A percentile compares a stretch with the other conserved stretches of the same genome.
Conservation (phyloP, 2,329 filamentous ascomycete species). For the Lomentospora prolificans region DNA sequence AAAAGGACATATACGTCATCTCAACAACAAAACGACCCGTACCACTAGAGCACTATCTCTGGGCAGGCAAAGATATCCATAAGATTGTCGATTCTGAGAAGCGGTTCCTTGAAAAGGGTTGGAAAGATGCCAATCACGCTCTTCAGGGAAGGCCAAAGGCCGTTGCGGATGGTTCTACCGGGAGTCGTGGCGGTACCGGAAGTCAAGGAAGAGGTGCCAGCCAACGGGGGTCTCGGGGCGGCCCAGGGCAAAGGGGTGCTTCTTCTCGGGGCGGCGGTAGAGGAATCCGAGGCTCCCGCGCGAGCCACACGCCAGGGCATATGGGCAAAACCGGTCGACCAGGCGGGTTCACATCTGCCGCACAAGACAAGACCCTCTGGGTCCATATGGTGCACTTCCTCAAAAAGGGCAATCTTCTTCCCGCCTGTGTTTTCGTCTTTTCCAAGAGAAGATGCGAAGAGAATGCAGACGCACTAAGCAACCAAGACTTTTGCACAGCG, state of each 20-base stretch:
- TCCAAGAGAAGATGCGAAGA: slow-evolving; percentile 97
- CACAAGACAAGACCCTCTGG: slow-evolving; percentile 94
- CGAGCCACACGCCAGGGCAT: slow-evolving; percentile 62
- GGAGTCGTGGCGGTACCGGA: slow-evolving; percentile 25
- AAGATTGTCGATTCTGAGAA: slow-evolving; percentile 94
- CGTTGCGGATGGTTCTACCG: slow-evolving; percentile 22
- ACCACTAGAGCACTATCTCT: slow-evolving; percentile 89
- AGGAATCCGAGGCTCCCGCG: slow-evolving; percentile 45
- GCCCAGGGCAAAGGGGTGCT: slow-evolving; percentile 30
- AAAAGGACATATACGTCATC: slow-evolving; percentile 98
- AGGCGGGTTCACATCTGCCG: slow-evolving; percentile 77
- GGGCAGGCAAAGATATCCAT: slow-evolving; percentile 85
- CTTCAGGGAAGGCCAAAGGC: slow-evolving; percentile 72
- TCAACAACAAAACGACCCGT: slow-evolving; percentile 93
- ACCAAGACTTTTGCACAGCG: slow-evolving; percentile 89
- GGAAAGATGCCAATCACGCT: slow-evolving; percentile 84
- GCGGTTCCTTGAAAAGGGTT: slow-evolving; percentile 81
- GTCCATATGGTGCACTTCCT: slow-evolving; percentile 89
- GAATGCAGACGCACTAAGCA: slow-evolving; percentile 89
- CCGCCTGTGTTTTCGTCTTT: slow-evolving; percentile 95
- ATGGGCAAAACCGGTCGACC: slow-evolving; percentile 82
- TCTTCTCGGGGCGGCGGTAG: slow-evolving; percentile 41
- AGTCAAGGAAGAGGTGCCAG: slow-evolving; percentile 12
- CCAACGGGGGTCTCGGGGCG: slow-evolving; percentile 9
- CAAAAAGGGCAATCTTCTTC: slow-evolving; percentile 75